Conservation (phyloP, 805 yeast species). For the Candida coleopterorum region DNA sequence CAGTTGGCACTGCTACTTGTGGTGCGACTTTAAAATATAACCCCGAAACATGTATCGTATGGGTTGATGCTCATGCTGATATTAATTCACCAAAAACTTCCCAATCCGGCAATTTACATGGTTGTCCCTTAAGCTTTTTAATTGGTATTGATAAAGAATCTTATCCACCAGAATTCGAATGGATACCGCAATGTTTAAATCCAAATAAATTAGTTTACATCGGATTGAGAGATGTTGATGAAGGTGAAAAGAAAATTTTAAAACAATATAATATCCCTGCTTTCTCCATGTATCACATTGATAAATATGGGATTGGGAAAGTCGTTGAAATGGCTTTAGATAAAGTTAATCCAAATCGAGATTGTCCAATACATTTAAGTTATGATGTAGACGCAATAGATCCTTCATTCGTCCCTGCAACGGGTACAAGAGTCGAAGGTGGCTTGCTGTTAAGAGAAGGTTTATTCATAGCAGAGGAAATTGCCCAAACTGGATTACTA, state of each 20-base stretch:
- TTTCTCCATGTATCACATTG: slow-evolving; percentile 93
- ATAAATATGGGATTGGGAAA: slow-evolving; percentile 85
- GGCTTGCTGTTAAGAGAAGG: slow-evolving; percentile 95
- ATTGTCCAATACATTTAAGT: slow-evolving; percentile 76
- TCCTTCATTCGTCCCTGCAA: slow-evolving; percentile 90
- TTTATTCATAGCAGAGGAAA: slow-evolving; percentile 83
- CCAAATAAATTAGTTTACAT: slow-evolving; percentile 80
- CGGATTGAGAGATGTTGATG: slow-evolving; percentile 91
- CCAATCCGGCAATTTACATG: slow-evolving; percentile 88
- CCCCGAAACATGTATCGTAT: slow-evolving; percentile 85
- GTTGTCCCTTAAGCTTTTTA: slow-evolving; percentile 91
- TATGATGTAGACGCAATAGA: slow-evolving; percentile 97
- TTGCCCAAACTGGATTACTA: slow-evolving; percentile 85
- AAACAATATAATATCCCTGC: slow-evolving; percentile 72
- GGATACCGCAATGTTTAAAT: slow-evolving; percentile 72
- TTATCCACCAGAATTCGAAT: slow-evolving; percentile 69
- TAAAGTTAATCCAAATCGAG: slow-evolving; percentile 63
- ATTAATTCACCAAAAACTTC: slow-evolving; percentile 84
- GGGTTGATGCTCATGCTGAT: slow-evolving; percentile 99
- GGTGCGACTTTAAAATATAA: slow-evolving; percentile 72
- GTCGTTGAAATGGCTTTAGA: slow-evolving; percentile 90
- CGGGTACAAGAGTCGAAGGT: slow-evolving; percentile 97
- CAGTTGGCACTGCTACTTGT: slow-evolving; percentile 91
- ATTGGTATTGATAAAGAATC: slow-evolving; percentile 70
- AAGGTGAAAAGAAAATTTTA: slow-evolving; percentile 73